These are phyloP conservation scores for Zanthoxylum bungeanum DNA, from an alignment of 345 rosid genomes.

Conservation along the genomic window DNA sequence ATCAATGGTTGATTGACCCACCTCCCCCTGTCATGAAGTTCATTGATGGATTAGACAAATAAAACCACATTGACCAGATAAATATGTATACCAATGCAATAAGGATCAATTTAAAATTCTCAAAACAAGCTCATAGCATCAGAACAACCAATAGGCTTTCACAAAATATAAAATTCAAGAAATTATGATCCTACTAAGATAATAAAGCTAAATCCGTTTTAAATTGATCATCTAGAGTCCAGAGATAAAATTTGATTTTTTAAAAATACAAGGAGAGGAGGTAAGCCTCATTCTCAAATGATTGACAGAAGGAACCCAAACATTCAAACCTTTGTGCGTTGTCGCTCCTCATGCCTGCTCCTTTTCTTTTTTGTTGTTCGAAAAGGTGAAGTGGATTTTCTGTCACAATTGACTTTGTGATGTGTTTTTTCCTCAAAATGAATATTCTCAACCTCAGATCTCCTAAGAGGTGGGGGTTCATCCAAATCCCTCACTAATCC, in stretches of 20 bases:
- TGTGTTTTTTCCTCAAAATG: constrained; percentile 41
- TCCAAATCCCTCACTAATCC: constrained; percentile 45
- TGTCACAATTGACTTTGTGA: constrained; percentile 31
- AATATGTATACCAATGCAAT: neutral
- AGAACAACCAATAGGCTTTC: no score
- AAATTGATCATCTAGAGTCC: neutral
- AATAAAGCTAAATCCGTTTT: neutral
- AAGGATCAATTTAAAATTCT: neutral
- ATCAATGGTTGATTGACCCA: constrained; percentile 45
- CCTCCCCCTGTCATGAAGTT: constrained; percentile 55
- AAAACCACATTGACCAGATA: neutral
- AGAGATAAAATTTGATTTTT: neutral
- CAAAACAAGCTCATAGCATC: neutral
- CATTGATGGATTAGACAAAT: constrained; percentile 10
- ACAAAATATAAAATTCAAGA: neutral
- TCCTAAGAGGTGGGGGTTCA: constrained; percentile 62
- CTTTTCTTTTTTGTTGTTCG: constrained; percentile 49
- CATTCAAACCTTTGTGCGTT: constrained; percentile 53
- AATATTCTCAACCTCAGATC: constrained; percentile 51
- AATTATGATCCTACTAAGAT: neutral
- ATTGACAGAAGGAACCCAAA: neutral
- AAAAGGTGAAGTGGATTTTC: constrained; percentile 61
- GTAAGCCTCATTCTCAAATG: neutral
- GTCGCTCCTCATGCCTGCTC: constrained; percentile 45
- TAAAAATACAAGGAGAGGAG: neutral